Base-by-base conservation (phyloP, 208 protist species). In the Borovskyia barvae region DNA sequence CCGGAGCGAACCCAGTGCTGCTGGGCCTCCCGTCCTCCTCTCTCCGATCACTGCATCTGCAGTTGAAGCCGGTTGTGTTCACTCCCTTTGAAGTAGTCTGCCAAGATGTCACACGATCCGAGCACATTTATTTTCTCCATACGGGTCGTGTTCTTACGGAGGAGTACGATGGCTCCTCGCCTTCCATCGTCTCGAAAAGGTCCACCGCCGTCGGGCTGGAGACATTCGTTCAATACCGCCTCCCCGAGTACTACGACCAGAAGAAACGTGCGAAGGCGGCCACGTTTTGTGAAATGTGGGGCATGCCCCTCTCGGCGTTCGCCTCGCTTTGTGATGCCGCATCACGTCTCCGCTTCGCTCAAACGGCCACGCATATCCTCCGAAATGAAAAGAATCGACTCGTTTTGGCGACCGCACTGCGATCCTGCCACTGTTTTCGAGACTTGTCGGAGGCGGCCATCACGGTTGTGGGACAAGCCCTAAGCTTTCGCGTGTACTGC, bases 221-320 rank as follows among this genome's bases (percentile, higher is more conserved):
- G 28, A 65, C 72, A 49, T 79, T 90, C 64, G 66, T 78, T 6
- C 59, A 66, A 8, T 61, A 32, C 39, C 55, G 71, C 19, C 20
- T 80, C 17, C 80, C 81, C 4, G 28, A 50, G 20, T 55, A 49
- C 50, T 67, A 69, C 24, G 66, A 57, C 17, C 75, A 76, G 56
- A 53, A 45, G 25, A 59, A 51, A 12, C 47, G 29, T 14, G 77
- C 62, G 19, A 55, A 62, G 3, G 75, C 76, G 12, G 33, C 49
- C 1, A 64, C 42, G 20, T 86, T 87, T 59, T 82, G 72, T 35
- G 79, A 87, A 43, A 58, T 81, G 35, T 92, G 85, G 85, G 39
- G 55, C n/a, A 36, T 88, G 33, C 24, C 72, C 4, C 26, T 74
- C 8, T 17, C 29, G 7, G 41, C 32, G 5, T 20, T 89, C 12